Percentiles rank a stretch among this genome's conserved stretches.
Evolutionary conservation across 108 stramenopile species (phyloP).

Genomic region (Mediolabrus comicus): DNA sequence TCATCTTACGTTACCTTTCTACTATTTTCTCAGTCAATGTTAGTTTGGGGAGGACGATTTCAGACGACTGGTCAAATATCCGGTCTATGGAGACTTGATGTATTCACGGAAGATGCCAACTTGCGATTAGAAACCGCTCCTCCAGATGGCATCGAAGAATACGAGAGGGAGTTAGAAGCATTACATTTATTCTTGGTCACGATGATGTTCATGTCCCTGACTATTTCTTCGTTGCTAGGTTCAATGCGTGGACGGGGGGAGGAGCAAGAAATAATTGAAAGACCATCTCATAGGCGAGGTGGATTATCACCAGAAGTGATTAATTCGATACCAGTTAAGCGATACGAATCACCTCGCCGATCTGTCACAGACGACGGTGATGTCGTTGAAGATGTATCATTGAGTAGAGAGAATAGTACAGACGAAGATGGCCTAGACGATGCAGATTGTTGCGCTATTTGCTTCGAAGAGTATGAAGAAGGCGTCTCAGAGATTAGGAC

Average conservation of each 20-base stretch:
- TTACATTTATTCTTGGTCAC: conserved; percentile 36
- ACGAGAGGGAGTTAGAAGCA: conserved; percentile 36
- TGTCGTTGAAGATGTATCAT: conserved; percentile 3
- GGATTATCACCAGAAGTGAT: conserved; percentile 38
- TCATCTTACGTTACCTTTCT: too few relatives aligned
- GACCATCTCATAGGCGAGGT: conserved; percentile 2
- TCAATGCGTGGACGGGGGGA: conserved; percentile 21
- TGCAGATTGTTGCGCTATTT: conserved; percentile 55
- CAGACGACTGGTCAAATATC: conserved; percentile 32
- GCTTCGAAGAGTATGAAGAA: conserved; percentile 59
- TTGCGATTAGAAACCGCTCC: conserved; percentile 15
- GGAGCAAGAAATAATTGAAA: conserved; percentile 10
- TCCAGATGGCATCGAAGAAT: conserved; percentile 38
- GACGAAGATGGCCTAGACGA: conserved; percentile 14
- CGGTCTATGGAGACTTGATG: conserved; percentile 43
- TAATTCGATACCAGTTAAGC: conserved; percentile 42
- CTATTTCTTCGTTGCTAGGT: conserved; percentile 35
- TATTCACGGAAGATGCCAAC: conserved; percentile 29
- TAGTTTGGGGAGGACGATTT: conserved; percentile 43
- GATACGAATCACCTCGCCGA: conserved; percentile 16
- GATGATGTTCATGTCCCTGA: conserved; percentile 46
- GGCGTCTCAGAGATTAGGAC: conserved; percentile 47
- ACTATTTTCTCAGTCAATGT: too few relatives aligned
- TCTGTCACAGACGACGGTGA: conserved; percentile 8
- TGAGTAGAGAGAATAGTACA: background rate